Evolutionary conservation across 2,329 filamentous ascomycete genomes (phyloP).

Genomic region (Calonectria pseudoturangicola): DNA sequence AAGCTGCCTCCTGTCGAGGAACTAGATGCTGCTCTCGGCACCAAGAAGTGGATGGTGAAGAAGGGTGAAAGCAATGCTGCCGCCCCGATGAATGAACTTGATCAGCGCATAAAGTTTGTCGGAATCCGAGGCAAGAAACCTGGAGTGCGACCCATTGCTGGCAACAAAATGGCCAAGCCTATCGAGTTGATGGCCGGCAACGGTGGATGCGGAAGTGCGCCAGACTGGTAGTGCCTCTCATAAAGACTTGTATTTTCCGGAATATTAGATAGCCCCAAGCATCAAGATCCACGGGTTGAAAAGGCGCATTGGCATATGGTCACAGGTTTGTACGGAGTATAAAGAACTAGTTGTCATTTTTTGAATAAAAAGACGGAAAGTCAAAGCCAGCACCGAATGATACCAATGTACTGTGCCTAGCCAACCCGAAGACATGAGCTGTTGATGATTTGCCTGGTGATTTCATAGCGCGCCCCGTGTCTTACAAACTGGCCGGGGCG

Average conservation of each 20-base stretch:
- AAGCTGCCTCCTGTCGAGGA: conserved; percentile 88
- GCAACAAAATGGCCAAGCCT: conserved; percentile 60
- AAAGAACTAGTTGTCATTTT: too few species aligned
- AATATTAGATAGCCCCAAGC: background rate
- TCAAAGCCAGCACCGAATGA: too few species aligned
- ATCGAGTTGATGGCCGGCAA: conserved; percentile 62
- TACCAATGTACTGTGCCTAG: too few species aligned
- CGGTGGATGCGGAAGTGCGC: conserved; percentile 64
- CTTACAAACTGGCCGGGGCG: too few species aligned
- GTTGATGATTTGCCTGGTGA: too few species aligned
- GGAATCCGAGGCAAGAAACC: conserved; percentile 66
- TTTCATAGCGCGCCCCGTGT: too few species aligned
- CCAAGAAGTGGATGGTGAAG: conserved; percentile 85
- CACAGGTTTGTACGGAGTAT: background rate
- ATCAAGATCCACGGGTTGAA: background rate
- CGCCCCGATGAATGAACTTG: conserved; percentile 63
- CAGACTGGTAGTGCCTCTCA: conserved; percentile 65
- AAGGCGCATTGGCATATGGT: conserved; percentile 10
- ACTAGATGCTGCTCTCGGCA: conserved; percentile 86
- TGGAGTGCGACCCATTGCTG: conserved; percentile 59
- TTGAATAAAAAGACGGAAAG: too few species aligned
- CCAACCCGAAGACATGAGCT: too few species aligned
- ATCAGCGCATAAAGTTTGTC: conserved; percentile 66
- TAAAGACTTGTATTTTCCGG: conserved; percentile 39
- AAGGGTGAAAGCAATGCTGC: conserved; percentile 75